Evolutionary conservation across 148 eudicot species (phyloP), one percentile per base, ranked within the genome.

Genomic region (Rhododendron williamsianum): DNA sequence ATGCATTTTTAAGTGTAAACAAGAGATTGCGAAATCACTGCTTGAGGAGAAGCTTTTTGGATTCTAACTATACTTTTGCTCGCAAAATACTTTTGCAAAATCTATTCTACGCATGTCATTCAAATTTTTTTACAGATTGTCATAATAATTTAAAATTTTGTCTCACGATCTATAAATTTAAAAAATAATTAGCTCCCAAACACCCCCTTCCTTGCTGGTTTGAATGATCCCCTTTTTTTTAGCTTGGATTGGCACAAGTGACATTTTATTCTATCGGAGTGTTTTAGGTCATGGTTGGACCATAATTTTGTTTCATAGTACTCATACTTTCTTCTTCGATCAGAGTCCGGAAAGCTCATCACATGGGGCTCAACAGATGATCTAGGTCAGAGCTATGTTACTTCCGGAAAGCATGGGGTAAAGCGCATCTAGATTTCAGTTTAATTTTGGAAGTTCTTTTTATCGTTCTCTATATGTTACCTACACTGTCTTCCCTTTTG

Each of bases 341-440:
- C 90, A 97, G 99, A 95, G 84, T 82, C 92, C 10, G 98, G 99
- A 74, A 95, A 93, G 92, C 93, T 95, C 58, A 92, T 97, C 80
- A 97, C 99, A 51, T 97, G 99, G 99, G 99, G 99, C 83, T 97
- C 99, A 63, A 92, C 98, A 12, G 98, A 95, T 93, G 99, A 97
- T 91, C 90, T 92, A 84, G 99, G 99, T 87, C 99, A 94, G 85
- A 95, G 98, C 91, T 97, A 97, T 86, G 91, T 95, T 87, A 92
- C 99, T 46, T 91, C 98, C 10, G 99, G 99, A 77, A 97, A 94
- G 86, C 99, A 97, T 87, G 98, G 98, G 98, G 99, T 97, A 97
- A 85, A 88, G 88, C 81, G 81, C 15, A 13, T 46, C 84, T 76
- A 65, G 83, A 48, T 58, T 48, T 36, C 79, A 9, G 36, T 78